Evolutionary conservation across 2,329 filamentous ascomycete species (phyloP), one percentile per base, ranked within the genome.

Genomic region (Dactylellina parvicollis): DNA sequence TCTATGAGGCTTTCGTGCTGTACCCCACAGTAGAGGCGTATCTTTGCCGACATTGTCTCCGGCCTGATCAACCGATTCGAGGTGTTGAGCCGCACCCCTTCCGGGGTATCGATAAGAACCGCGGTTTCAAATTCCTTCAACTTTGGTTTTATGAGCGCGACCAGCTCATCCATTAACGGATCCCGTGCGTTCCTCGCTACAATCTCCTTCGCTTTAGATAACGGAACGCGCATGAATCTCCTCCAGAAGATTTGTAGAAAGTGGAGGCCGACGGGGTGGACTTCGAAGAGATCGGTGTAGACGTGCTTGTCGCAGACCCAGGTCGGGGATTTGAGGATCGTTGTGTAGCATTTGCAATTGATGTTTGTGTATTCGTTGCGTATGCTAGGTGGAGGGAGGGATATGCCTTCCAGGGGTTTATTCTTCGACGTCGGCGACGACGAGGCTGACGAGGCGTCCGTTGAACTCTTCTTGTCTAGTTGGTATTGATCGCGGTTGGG

Each of bases 81-180:
- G 14, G 64, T 69, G 42, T 55, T 54, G 16, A 69, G 16, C 14
- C 64, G 24, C 1, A 67, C 40, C 3, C 50, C 50, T 1, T 36
- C 28, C 9, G 44, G 46, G 1, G 20, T 32, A 22, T 60, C 52
- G 9, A 50, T 24, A 2, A 46, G 20, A n/a, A 55, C 38, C 22
- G 64, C 54, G 14, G 46, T 54, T 40, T 69, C 64, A 30, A 69
- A 69, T 9, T 69, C 38, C 10, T 49, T 52, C 1, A 69, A 38
- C 24, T 61, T 69, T 4, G 64, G 64, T 18, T 69, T 69, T 4
- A 69, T 60, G 20, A 69, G 55, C 2, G 55, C 55, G n/a, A 69
- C 64, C 0, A 69, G 55, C 20, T 69, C 64, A 28, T 69, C 64
- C 64, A 69, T 69, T n/a, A 69, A 38, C 1, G 55, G 36, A 24